Base-by-base conservation (phyloP, 768 basidiomycete species). In the Gloeopeniophorella convolvens region DNA sequence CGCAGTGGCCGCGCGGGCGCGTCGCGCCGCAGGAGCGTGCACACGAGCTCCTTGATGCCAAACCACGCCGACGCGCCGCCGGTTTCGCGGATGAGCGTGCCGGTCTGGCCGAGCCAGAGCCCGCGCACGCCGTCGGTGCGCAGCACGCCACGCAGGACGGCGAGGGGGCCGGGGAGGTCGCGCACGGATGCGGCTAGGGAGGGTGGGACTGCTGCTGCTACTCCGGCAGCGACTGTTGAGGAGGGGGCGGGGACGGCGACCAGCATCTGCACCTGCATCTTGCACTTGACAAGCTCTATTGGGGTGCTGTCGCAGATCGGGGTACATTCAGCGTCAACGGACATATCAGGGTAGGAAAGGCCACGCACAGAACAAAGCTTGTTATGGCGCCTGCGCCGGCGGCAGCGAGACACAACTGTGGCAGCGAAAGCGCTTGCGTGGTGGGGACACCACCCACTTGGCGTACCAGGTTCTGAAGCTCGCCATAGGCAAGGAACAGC, bases 211-310 rank as follows among this genome's bases (percentile, higher is more conserved):
- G 61, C 20, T 6, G 86, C 82, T 0, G 83, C 77, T 23, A 54
- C 30, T 3, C n/a, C n/a, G n/a, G n/a, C n/a, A n/a, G n/a, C n/a
- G n/a, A 51, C 9, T 13, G 58, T 9, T 10, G 55, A 48, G 1
- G 58, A n/a, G 10, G 63, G 49, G 7, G 56, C 33, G 24, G 51
- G 48, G 7, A 68, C 48, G 2, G 66, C 51, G 16, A 74, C 68
- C 18, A 95, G 79, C 79, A 90, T 85, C 63, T 95, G 92, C 2
- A 96, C 94, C 66, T 96, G 94, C 92, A 97, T 95, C 66, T 91
- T 90, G 71, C 92, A 96, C 68, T 98, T 96, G 51, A 97, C 80
- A 42, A 96, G 83, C 61, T 96, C 94, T 49, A 97, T 84, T 1
- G 94, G 94, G 0, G 93, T 96, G 24, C 89, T 91, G 60, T 21